Conservation (phyloP, 2,329 filamentous ascomycete genomes). For the Magnaporthiopsis rhizophila region DNA sequence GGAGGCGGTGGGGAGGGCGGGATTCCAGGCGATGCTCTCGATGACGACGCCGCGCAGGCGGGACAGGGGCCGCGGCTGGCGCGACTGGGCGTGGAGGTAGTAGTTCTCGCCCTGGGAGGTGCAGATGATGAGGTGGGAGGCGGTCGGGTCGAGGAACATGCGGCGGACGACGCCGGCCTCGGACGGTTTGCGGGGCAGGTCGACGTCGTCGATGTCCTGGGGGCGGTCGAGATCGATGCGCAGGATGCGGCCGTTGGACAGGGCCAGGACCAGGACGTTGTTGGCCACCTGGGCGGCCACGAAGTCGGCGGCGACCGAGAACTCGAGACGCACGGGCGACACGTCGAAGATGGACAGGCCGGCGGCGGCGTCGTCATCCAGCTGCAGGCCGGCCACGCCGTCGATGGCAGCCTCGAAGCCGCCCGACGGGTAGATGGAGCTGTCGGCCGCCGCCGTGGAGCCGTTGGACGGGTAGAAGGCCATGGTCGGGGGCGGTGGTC, state of each 20-base stretch:
- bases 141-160: slow-evolving; percentile 96
- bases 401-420: slow-evolving; percentile 8
- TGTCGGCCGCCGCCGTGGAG: slow-evolving; percentile 56
- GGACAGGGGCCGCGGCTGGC: slow-evolving; percentile 73
- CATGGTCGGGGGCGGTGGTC: slow-evolving; percentile 38
- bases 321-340: slow-evolving; percentile 85
- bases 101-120: slow-evolving; percentile 93
- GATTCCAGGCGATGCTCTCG: slow-evolving; percentile 91
- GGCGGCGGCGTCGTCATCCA: slow-evolving; percentile 38
- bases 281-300: slow-evolving; percentile 95
- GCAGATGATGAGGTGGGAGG: slow-evolving; percentile 86
- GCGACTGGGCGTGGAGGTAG: slow-evolving; percentile 93
- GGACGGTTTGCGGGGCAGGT: slow-evolving; percentile 85
- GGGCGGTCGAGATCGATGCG: slow-evolving; percentile 90
- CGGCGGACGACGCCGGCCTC: slow-evolving; percentile 88
- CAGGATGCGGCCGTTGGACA: slow-evolving; percentile 86
- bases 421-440: slow-evolving; percentile 45
- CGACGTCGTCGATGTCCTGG: slow-evolving; percentile 96
- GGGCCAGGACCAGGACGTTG: slow-evolving; percentile 86
- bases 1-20: slow-evolving; percentile 82
- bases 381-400: slow-evolving; percentile 28
- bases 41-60: slow-evolving; percentile 80
- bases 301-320: slow-evolving; percentile 90
- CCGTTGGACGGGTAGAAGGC: slow-evolving; percentile 63
- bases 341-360: slow-evolving; percentile 88